A percentile compares a stretch with the other conserved stretches of the same genome.
phyloP scores from a whole-genome alignment of 257 asterid genomes.

The Orobanche coerulescens region DNA sequence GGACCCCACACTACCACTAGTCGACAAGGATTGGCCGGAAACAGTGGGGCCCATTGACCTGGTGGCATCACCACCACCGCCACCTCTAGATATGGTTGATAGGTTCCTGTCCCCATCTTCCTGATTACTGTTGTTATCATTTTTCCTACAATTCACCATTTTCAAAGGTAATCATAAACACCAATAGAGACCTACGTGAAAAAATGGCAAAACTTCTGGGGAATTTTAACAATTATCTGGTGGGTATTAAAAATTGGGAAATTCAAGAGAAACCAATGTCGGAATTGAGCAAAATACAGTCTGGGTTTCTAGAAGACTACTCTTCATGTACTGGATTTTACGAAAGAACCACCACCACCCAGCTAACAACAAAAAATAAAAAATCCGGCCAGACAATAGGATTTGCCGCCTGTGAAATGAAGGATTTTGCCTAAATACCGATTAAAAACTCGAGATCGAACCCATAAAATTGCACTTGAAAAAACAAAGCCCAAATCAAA shows the following conservation, averaged over 20 bases:
- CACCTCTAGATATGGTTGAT: slow-evolving; percentile 37
- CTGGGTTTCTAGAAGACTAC: not conserved
- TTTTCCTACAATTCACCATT: slow-evolving; percentile 42
- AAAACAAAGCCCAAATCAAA: slow-evolving; percentile 9
- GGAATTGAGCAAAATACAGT: slow-evolving; percentile 13
- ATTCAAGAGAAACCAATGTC: slow-evolving; percentile 18
- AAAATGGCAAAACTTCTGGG: not conserved
- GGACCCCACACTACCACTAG: slow-evolving; percentile 71
- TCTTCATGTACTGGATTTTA: not conserved
- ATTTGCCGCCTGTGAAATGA: not conserved
- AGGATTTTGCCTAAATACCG: not conserved
- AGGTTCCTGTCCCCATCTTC: slow-evolving; percentile 48
- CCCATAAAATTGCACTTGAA: not conserved
- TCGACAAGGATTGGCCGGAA: slow-evolving; percentile 75
- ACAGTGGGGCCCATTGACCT: slow-evolving; percentile 61
- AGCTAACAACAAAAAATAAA: not conserved
- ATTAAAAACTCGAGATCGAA: not conserved
- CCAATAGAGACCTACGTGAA: slow-evolving; percentile 8
- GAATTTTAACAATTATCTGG: not conserved
- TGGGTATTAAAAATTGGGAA: not conserved
- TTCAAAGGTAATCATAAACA: slow-evolving; percentile 20
- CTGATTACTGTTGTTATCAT: slow-evolving; percentile 23
- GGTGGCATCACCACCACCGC: slow-evolving; percentile 40
- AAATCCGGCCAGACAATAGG: not conserved
- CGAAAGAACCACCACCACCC: slow-evolving; percentile 3